Evolutionary conservation across 1,284 basidiomycete genomes (phyloP), one percentile per base, ranked within the genome.

Genomic region (Xerocomus minutiporus): DNA sequence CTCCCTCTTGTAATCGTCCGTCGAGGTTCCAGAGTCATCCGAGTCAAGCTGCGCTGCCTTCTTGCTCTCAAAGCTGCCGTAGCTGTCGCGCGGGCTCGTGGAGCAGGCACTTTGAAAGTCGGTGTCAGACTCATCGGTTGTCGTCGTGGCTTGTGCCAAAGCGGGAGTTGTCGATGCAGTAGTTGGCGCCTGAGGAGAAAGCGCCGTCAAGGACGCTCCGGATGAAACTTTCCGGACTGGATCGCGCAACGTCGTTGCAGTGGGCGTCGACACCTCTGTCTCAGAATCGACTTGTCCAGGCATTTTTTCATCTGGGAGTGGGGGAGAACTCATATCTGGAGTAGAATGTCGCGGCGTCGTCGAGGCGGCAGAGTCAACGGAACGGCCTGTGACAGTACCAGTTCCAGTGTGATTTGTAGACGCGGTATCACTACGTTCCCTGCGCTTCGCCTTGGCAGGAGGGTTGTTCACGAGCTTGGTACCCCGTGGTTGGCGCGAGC

Each of bases 71-170:
- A 68, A 72, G 52, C 74, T 77, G 11, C 71, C 75, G 53, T 81
- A 83, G 61, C 83, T 86, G 46, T 73, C 79, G 2, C 85, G 77
- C 11, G 87, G 85, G 61, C 85, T 88, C 1, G 78, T 71, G 5
- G 87, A 89, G 67, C 88, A 90, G 36, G 88, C 88, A 59, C 88
- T 91, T 68, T 89, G 87, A 68, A 91, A 91, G 62, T 91, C 88
- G 15, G 85, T 86, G 61, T 91, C 88, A 31, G 88, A 89, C 59
- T 89, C 88, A 58, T 91, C 88, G 9, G 88, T 85, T 25, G 76
- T 70, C 35, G 75, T 72, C 20, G 74, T 59, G 1, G 69, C 68
- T 2, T 74, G 70, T 1, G 75, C 75, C 48, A 75, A 66, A 17
- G 75, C 71, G 17, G 75, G 74, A 4, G 73, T 73, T 29, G 68